Percentiles rank a stretch among this genome's conserved stretches.
Conservation (phyloP, 306 rosid genomes). For the Alnus rubra region DNA sequence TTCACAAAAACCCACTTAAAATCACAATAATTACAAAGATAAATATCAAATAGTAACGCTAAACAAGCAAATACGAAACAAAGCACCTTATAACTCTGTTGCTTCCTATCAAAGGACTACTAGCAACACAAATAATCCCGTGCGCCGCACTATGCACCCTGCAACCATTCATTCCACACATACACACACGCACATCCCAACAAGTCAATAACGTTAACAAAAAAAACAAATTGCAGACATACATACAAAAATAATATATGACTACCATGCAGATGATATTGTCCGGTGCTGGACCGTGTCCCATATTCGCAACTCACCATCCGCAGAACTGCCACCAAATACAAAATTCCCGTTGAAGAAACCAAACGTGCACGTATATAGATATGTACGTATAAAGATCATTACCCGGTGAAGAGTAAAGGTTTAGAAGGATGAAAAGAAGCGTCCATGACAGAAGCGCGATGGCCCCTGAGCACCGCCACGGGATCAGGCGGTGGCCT, state of each 20-base stretch:
- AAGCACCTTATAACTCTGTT: slow-evolving; percentile 73
- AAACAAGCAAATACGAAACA: neutral
- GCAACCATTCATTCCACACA: slow-evolving; percentile 12
- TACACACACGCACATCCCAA: neutral
- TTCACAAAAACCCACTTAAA: neutral
- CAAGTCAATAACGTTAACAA: neutral
- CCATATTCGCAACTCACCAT: slow-evolving; percentile 90
- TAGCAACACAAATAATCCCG: slow-evolving; percentile 67
- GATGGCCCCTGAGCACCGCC: slow-evolving; percentile 88
- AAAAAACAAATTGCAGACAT: neutral
- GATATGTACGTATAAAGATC: neutral
- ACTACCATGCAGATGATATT: slow-evolving; percentile 71
- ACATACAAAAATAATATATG: neutral
- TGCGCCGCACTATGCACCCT: slow-evolving; percentile 90
- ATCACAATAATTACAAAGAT: slow-evolving; percentile 18
- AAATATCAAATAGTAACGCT: neutral
- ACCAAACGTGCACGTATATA: neutral
- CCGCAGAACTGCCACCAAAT: slow-evolving; percentile 60
- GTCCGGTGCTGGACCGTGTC: slow-evolving; percentile 78
- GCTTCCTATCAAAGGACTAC: slow-evolving; percentile 57
- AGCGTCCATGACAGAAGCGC: slow-evolving; percentile 75
- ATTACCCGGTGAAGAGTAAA: slow-evolving; percentile 71
- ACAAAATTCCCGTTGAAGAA: neutral
- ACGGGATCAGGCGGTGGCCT: slow-evolving; percentile 80
- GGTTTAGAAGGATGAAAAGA: slow-evolving; percentile 65